Evolutionary conservation across 352 stramenopile genomes (phyloP).

Genomic region (Phytophthora foliorum): DNA sequence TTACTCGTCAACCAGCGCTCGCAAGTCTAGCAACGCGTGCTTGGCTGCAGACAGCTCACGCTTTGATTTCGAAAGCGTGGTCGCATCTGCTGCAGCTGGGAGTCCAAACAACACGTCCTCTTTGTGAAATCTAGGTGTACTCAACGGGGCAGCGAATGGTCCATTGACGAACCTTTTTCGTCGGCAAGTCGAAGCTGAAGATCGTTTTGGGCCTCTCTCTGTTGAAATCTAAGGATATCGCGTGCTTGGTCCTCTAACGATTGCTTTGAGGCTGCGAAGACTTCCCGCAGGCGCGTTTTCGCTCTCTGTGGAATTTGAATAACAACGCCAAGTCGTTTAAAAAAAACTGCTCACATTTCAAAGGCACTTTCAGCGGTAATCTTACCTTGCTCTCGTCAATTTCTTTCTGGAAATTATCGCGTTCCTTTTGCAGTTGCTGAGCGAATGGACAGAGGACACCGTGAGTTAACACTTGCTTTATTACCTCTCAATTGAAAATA

Average conservation of each 20-base stretch:
- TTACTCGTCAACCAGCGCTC: slow-evolving; percentile 74
- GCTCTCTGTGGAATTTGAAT: slow-evolving; percentile 41
- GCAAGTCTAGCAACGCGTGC: slow-evolving; percentile 55
- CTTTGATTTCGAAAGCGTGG: slow-evolving; percentile 34
- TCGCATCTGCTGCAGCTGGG: slow-evolving; percentile 32
- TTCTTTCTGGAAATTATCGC: slow-evolving; percentile 48
- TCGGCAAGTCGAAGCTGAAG: slow-evolving; percentile 40
- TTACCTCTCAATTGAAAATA: neutral
- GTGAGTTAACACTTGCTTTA: slow-evolving; percentile 4
- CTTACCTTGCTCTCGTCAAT: slow-evolving; percentile 62
- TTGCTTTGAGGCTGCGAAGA: slow-evolving; percentile 59
- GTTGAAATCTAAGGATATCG: slow-evolving; percentile 49
- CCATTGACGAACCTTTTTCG: slow-evolving; percentile 41
- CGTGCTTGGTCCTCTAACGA: slow-evolving; percentile 53
- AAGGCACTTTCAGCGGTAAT: neutral
- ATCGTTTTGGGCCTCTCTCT: slow-evolving; percentile 39
- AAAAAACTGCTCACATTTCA: neutral
- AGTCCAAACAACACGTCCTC: neutral
- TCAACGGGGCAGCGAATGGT: neutral
- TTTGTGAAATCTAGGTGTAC: neutral
- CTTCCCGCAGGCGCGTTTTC: slow-evolving; percentile 60
- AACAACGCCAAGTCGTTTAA: neutral
- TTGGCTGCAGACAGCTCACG: slow-evolving; percentile 47
- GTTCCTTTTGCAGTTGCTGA: slow-evolving; percentile 50
- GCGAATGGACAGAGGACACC: neutral